A percentile compares a stretch with the other conserved stretches of the same genome.
Evolutionary conservation across 345 rosid species (phyloP).

Genomic region (Xanthoceras sorbifolium): DNA sequence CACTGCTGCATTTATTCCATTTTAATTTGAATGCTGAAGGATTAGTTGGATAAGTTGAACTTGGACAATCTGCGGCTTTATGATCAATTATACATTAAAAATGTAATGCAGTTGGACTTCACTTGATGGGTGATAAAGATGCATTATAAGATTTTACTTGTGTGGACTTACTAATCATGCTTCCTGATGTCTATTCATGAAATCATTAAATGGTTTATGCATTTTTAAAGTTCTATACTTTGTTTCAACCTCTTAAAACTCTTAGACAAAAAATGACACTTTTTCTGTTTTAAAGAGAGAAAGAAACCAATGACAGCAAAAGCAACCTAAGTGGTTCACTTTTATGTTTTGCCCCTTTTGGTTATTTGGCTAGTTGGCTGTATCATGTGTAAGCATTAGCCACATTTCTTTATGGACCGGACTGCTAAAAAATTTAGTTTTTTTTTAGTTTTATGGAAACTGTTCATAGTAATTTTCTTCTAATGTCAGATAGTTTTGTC

Average conservation of each 20-base stretch:
- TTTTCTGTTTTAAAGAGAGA: background rate
- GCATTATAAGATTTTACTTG: background rate
- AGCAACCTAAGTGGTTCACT: background rate
- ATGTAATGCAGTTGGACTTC: background rate
- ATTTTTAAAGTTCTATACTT: background rate
- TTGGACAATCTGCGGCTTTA: no score
- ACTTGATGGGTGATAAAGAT: background rate
- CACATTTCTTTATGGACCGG: background rate
- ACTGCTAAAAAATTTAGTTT: background rate
- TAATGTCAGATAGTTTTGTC: slow-evolving; percentile 20
- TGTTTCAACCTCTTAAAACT: background rate
- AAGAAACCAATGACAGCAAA: background rate
- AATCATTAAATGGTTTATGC: background rate
- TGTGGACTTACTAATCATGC: background rate
- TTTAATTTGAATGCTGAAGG: background rate
- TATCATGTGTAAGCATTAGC: background rate
- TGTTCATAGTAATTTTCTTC: slow-evolving; percentile 10
- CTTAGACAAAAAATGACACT: background rate
- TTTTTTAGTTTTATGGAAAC: background rate
- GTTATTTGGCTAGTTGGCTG: background rate
- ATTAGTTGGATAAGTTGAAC: background rate
- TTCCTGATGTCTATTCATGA: background rate
- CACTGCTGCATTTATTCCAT: background rate
- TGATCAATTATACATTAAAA: no score
- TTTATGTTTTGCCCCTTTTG: background rate